Conservation (phyloP, 2,329 filamentous ascomycete genomes). For the Metarhizium sp. region DNA sequence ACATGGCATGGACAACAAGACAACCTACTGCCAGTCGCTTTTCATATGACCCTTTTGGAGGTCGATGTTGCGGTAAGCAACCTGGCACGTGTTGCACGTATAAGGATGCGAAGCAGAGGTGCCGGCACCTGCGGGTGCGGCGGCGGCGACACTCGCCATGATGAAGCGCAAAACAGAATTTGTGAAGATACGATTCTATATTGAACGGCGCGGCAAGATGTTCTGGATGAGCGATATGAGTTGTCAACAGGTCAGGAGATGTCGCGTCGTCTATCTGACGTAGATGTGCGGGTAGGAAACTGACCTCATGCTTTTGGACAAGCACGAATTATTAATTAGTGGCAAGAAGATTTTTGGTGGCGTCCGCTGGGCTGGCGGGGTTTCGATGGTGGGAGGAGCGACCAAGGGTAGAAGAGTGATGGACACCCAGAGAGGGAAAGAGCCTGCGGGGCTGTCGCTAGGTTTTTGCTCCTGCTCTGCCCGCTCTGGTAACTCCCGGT, state of each 20-base stretch:
- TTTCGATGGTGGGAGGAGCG: too few species aligned
- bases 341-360: conserved; percentile 17
- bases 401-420: too few species aligned
- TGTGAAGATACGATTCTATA: neutral
- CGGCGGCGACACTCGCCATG: conserved; percentile 36
- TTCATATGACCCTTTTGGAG: conserved; percentile 95
- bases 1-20: neutral
- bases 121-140: conserved; percentile 18
- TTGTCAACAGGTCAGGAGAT: neutral
- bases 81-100: conserved; percentile 96
- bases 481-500: too few species aligned
- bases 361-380: conserved; percentile 1
- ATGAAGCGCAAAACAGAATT: conserved; percentile 7
- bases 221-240: neutral
- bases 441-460: too few species aligned
- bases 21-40: conserved; percentile 90
- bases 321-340: conserved; percentile 14
- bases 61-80: conserved; percentile 90
- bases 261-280: neutral
- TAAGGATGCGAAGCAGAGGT: conserved; percentile 64
- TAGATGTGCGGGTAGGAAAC: neutral
- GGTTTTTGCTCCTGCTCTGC: too few species aligned
- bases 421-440: too few species aligned
- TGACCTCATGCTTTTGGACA: neutral
- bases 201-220: neutral